Conservation (phyloP, 148 eudicot species). For the Camellia lanceoleosa region DNA sequence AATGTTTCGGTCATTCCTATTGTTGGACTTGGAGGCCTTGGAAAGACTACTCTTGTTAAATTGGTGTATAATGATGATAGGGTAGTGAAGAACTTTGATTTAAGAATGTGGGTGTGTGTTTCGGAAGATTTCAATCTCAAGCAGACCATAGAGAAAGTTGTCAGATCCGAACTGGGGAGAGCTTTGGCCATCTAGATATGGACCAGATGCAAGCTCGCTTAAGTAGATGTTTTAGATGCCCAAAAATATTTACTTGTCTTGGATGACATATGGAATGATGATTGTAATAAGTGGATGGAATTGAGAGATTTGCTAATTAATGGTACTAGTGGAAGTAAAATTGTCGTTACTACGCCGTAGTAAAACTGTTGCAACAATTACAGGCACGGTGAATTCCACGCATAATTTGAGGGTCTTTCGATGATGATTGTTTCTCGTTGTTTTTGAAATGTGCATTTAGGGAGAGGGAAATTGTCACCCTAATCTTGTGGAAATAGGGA, state of each 20-base stretch:
- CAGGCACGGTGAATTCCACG: conserved; percentile 7
- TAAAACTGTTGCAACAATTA: conserved; percentile 9
- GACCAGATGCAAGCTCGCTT: conserved; percentile 16
- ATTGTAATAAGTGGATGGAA: conserved; percentile 9
- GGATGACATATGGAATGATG: conserved; percentile 35
- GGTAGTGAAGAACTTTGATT: conserved; percentile 16
- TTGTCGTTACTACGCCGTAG: conserved; percentile 44
- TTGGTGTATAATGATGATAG: conserved; percentile 22
- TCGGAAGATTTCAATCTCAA: conserved; percentile 23
- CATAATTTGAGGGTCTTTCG: conserved; percentile 27
- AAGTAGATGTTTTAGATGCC: neutral
- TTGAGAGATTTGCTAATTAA: conserved; percentile 13
- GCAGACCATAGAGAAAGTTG: conserved; percentile 9
- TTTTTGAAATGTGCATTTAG: conserved; percentile 28
- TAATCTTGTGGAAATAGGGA: conserved; percentile 24
- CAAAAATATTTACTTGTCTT: conserved; percentile 30
- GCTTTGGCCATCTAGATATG: neutral
- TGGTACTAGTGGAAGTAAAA: conserved; percentile 28
- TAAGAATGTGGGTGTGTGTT: conserved; percentile 33
- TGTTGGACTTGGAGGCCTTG: conserved; percentile 34
- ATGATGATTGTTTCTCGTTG: conserved; percentile 22
- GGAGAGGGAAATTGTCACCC: neutral
- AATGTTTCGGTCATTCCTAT: conserved; percentile 29
- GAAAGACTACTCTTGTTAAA: conserved; percentile 36
- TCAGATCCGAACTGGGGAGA: conserved; percentile 7